A percentile compares a stretch with the other conserved stretches of the same genome.
Conservation (phyloP, 2,329 filamentous ascomycete species). For the Podosphaera fusca region DNA sequence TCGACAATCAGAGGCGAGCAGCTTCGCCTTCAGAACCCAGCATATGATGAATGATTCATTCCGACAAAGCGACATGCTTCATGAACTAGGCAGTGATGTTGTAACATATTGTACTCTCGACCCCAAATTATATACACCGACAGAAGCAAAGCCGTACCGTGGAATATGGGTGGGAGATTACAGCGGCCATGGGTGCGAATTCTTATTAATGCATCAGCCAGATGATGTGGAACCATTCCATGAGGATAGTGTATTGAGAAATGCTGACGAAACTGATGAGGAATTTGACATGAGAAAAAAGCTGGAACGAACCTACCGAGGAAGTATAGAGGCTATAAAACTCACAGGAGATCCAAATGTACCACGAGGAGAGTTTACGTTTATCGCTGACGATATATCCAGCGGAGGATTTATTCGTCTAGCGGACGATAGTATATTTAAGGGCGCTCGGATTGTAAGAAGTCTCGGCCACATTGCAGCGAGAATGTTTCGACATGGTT, state of each 20-base stretch:
- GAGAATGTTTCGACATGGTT: constrained; percentile 48
- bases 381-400: constrained; percentile 58
- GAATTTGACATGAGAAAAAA: constrained; percentile 23
- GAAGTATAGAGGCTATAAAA: constrained; percentile 64
- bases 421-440: constrained; percentile 43
- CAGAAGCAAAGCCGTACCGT: constrained; percentile 55
- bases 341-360: constrained; percentile 81
- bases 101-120: constrained; percentile 51
- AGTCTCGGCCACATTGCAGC: constrained; percentile 59
- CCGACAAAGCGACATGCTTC: constrained; percentile 17
- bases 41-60: constrained; percentile 48
- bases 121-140: constrained; percentile 56
- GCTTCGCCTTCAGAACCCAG: constrained; percentile 48
- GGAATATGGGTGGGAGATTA: constrained; percentile 78
- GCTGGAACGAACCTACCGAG: constrained; percentile 31
- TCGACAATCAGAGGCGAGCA: constrained; percentile 34
- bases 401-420: constrained; percentile 37
- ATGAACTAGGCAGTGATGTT: constrained; percentile 30
- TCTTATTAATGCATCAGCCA: constrained; percentile 59
- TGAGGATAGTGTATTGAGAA: constrained; percentile 20
- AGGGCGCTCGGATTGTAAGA: constrained; percentile 49
- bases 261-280: constrained; percentile 21
- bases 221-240: constrained; percentile 23
- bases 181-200: constrained; percentile 69
- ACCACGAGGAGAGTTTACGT: constrained; percentile 65